A percentile compares a stretch with the other conserved stretches of the same genome.
phyloP scores from a whole-genome alignment of 2,329 filamentous ascomycete species.

The Trichothecium sympodiale region DNA sequence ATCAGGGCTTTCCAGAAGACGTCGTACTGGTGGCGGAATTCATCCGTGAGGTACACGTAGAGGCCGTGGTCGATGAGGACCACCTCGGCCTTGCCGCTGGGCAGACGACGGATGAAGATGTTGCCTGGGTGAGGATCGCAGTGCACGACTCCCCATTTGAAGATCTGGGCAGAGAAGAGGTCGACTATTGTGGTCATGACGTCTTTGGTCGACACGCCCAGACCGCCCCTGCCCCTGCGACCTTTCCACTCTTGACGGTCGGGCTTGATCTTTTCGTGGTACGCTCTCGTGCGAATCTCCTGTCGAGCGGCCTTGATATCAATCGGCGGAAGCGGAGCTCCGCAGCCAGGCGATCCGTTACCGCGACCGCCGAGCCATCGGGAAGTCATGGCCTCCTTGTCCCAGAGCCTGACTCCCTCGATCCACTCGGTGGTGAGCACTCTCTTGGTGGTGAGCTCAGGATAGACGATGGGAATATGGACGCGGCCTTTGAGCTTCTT shows the following conservation, averaged over 20 bases:
- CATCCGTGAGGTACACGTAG: constrained; percentile 80
- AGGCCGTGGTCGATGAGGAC: constrained; percentile 96
- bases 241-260: constrained; percentile 72
- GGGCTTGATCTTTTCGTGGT: constrained; percentile 60
- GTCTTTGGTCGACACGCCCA: constrained; percentile 71
- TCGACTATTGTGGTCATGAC: constrained; percentile 97
- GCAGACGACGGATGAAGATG: constrained; percentile 83
- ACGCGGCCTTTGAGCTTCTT: constrained; percentile 67
- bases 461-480: constrained; percentile 78
- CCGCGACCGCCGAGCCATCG: constrained; percentile 71
- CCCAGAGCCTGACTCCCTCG: constrained; percentile 86
- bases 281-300: constrained; percentile 38
- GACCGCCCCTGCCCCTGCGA: constrained; percentile 58
- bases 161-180: constrained; percentile 95
- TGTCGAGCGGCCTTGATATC: constrained; percentile 33
- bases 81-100: constrained; percentile 73
- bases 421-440: constrained; percentile 97
- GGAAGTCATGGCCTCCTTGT: constrained; percentile 68
- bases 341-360: constrained; percentile 68
- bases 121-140: constrained; percentile 97
- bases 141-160: constrained; percentile 90
- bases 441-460: constrained; percentile 69
- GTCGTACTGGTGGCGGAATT: constrained; percentile 78
- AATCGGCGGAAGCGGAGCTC: constrained; percentile 45
- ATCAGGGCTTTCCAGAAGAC: constrained; percentile 90